Evolutionary conservation across 2,329 filamentous ascomycete genomes (phyloP).

Genomic region (Aspergillus sclerotialis): DNA sequence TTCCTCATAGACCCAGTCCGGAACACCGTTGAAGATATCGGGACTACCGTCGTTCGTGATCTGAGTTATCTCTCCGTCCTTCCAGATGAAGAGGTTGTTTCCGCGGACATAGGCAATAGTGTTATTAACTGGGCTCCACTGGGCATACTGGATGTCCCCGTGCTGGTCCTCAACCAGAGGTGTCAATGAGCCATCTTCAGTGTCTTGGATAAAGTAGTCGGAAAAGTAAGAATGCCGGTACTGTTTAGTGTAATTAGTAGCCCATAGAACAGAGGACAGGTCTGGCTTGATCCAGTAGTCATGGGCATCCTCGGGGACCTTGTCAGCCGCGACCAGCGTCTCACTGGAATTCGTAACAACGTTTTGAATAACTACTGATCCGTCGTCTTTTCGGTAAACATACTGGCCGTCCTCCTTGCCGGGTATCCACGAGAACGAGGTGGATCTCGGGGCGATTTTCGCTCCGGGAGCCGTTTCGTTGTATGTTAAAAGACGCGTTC

Average conservation of each 20-base stretch:
- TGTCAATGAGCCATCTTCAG: constrained; percentile 40
- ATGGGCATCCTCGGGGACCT: constrained; percentile 49
- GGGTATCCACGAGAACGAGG: constrained; percentile 51
- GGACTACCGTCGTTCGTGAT: constrained; percentile 78
- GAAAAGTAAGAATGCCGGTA: constrained; percentile 64
- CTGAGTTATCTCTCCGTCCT: constrained; percentile 47
- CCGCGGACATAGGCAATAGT: constrained; percentile 61
- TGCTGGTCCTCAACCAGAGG: constrained; percentile 53
- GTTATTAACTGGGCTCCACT: constrained; percentile 52
- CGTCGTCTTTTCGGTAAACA: constrained; percentile 45
- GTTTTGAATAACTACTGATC: constrained; percentile 54
- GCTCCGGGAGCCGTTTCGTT: constrained; percentile 50
- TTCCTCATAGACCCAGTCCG: constrained; percentile 89
- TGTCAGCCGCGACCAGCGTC: constrained; percentile 52
- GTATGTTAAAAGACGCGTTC: constrained; percentile 52
- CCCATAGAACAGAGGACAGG: constrained; percentile 52
- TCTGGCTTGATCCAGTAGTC: constrained; percentile 59
- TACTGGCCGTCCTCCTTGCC: constrained; percentile 57
- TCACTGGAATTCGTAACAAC: constrained; percentile 52
- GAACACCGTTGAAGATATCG: constrained; percentile 82
- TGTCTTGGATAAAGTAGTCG: constrained; percentile 59
- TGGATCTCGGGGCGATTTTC: constrained; percentile 41
- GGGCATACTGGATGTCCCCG: constrained; percentile 62
- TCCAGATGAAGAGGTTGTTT: constrained; percentile 58
- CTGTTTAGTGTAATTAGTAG: constrained; percentile 60